Base-by-base conservation (phyloP, 768 basidiomycete species). In the Dacryopinax primogenitus region DNA sequence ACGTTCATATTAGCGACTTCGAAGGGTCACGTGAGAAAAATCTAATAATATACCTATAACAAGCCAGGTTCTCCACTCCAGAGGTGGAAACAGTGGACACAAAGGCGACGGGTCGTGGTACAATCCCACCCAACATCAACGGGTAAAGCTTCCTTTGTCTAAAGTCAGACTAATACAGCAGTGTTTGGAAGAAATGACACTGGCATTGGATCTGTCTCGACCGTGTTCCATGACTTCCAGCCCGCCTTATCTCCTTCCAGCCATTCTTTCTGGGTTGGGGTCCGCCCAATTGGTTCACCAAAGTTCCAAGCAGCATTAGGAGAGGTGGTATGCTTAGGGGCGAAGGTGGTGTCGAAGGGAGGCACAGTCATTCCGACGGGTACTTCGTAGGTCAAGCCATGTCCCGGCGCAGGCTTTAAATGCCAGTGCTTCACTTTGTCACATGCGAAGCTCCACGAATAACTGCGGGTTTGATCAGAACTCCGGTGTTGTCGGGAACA, bases 81-180 rank as follows among this genome's bases (percentile, higher is more conserved):
- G 78, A 73, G 2, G 69, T 66, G 21, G 82, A 81, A 39, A 84
- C 66, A 6, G 85, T 80, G 13, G 85, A 86, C 37, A 87, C 80
- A 67, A 88, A 80, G 1, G 83, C 86, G 63, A 88, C 81, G 15
- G 86, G 86, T 37, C 88, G 80, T 21, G 86, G 87, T 15, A 83
- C 72, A 65, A 87, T 79, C 4, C 81, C 81, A 62, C 81, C 82
- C 9, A 81, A 83, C 69, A 86, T 69, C 64, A 86, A 70, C 28
- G 75, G 75, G 72, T 86, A 84, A 64, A 76, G 69, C 64, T 72
- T 69, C 58, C 76, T 76, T 34, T 30, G 0, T 28, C 16, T 23
- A 11, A 51, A 30, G 26, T 6, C n/a, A 36, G n/a, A 30, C 13
- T 33, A 51, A 33, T 9, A 1, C 30, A 13, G 32, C 15, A 36